Base-by-base conservation (phyloP, 495 filamentous ascomycete species). In the Penicillium verhagenii region DNA sequence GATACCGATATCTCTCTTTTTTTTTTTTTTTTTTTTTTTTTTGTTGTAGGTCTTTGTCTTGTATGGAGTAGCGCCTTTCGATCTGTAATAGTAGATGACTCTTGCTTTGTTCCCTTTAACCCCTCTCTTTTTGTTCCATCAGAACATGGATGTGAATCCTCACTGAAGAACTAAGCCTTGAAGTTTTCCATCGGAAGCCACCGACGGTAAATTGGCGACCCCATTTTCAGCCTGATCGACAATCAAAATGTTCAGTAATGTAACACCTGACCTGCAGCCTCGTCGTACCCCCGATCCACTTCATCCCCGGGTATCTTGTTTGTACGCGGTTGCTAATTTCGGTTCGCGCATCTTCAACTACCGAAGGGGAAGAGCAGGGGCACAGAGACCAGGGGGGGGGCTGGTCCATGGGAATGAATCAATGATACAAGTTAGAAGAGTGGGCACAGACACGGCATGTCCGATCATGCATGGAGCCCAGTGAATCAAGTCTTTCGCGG, bases 401-500 rank as follows among this genome's bases (percentile, higher is more conserved):
- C 33, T 26, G 35, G 33, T 35, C 26, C 26, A n/a, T 14, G 33
- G 38, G 33, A n/a, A n/a, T n/a, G n/a, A n/a, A n/a, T n/a, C n/a
- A n/a, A n/a, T n/a, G n/a, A n/a, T n/a, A n/a, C n/a, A n/a, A n/a
- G n/a, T n/a, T 20, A 25, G 14, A 14, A 43, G 26, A 38, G 10
- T 21, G 47, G 47, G 20, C 47, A 58, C 61, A 50, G 61, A 64
- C 57, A 59, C 56, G 56, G 59, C 45, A 56, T 23, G 50, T 47
- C 59, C 63, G 63, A 57, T 37, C 48, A 46, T 65, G 59, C 58
- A 61, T 65, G 55, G 43, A 50, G 55, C 56, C 56, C 56, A 28
- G 28, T 7, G 45, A 50, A 49, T 53, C 50, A 42, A 50, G 16
- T 18, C 16, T 18, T 49, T 29, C 35, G 13, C 25, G 16, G 53